Evolutionary conservation across 768 basidiomycete genomes (phyloP).

Genomic region (Baorangia bicolor): DNA sequence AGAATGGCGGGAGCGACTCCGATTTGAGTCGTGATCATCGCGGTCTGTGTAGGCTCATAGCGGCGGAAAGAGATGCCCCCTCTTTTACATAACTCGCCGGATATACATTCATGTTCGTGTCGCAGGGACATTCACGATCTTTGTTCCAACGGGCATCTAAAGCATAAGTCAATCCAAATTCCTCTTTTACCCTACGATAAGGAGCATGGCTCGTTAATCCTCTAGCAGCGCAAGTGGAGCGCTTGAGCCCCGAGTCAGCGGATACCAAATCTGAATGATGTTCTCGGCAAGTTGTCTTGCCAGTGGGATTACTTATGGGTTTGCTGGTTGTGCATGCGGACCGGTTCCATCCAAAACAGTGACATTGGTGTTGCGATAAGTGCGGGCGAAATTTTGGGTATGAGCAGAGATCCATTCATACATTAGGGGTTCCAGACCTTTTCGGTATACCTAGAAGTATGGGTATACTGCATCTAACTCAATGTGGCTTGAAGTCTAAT

Average conservation of each 20-base stretch:
- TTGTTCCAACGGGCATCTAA: background rate
- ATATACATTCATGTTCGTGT: background rate
- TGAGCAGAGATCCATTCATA: background rate
- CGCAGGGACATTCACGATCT: background rate
- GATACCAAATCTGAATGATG: background rate
- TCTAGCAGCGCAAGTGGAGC: background rate
- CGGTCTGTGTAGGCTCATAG: background rate
- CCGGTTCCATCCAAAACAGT: background rate
- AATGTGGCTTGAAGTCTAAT: background rate
- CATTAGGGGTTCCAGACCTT: background rate
- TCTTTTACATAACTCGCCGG: background rate
- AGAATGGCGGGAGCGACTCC: background rate
- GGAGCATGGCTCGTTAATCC: background rate
- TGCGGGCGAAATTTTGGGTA: background rate
- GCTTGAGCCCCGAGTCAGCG: background rate
- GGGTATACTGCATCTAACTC: background rate
- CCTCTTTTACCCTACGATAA: background rate
- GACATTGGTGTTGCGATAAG: background rate
- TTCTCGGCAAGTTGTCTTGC: background rate
- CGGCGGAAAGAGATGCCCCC: background rate
- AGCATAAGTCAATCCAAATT: background rate
- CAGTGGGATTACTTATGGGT: background rate
- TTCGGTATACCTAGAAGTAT: background rate
- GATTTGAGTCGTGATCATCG: slow-evolving; percentile 5
- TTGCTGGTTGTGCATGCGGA: background rate